These are phyloP conservation scores for Nakaseomyces sp. DNA, from an alignment of 1,139 yeast species.

Conservation along the genomic window DNA sequence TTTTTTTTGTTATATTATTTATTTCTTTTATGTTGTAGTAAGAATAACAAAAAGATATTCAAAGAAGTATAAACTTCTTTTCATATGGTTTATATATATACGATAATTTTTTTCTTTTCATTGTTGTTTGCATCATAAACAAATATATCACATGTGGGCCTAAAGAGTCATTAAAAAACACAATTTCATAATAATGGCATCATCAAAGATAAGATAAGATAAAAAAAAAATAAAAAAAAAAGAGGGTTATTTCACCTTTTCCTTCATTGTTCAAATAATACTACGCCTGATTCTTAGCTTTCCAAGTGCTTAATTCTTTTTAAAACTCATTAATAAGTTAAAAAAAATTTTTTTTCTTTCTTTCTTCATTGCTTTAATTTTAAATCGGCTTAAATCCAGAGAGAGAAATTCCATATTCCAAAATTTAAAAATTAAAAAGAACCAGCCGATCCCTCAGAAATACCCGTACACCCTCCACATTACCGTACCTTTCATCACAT, in stretches of 20 bases:
- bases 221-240: not conserved
- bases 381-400: too few relatives aligned
- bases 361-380: too few relatives aligned
- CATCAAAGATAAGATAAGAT: not conserved
- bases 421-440: too few relatives aligned
- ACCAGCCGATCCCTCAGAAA: not conserved
- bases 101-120: too few relatives aligned
- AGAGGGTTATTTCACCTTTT: not conserved
- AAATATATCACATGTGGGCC: too few relatives aligned
- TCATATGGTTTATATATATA: not conserved
- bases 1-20: not conserved
- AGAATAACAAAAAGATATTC: not conserved
- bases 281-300: not conserved
- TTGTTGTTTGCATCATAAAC: too few relatives aligned
- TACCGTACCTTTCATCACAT: slow-evolving; percentile 1
- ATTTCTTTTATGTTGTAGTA: not conserved
- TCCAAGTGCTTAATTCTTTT: too few relatives aligned
- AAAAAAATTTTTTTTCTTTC: not conserved
- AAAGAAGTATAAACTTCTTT: not conserved
- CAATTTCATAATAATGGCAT: not conserved
- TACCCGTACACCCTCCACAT: not conserved
- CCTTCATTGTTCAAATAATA: not conserved
- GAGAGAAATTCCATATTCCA: too few relatives aligned
- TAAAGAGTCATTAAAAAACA: not conserved
- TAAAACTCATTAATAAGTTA: too few relatives aligned